Evolutionary conservation across 306 rosid species (phyloP), one percentile per base, ranked within the genome.

Genomic region (Sophora flavescens): DNA sequence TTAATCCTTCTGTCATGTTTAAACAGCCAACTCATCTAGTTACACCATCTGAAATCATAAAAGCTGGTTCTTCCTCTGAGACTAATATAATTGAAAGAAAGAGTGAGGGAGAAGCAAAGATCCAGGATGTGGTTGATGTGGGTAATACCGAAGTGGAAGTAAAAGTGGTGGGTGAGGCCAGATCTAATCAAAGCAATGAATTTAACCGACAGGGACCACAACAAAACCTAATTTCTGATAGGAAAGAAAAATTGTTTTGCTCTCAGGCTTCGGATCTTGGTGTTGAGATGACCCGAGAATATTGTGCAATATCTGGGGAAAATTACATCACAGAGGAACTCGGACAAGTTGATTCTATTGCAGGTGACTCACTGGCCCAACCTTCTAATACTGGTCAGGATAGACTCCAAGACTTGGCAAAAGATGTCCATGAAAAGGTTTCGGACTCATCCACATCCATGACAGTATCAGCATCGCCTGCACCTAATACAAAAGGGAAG

Each of bases 261-360:
- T 93, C 99, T 22, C 99, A 96, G 80, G 96, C 96, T 7, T 93
- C 99, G 11, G 98, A 93, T 91, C 98, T 96, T 80, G 98, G 99
- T 72, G 87, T 91, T 77, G 97, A 89, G 80, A 87, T 96, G 97
- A 93, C 91, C 64, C 90, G 96, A 76, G 96, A 93, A 56, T 88
- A 93, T 78, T 58, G 83, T 84, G 91, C 87, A 8, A 83, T 86
- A 79, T 83, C 97, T 64, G 64, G 89, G 61, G 97, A 89, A 77
- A 79, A 86, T 48, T 88, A 84, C 69, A 51, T 70, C 47, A 30
- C 79, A 0, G 97, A 86, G 74, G 93, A 88, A 76, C 68, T 83
- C 14, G 86, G 78, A 51, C 88, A 84, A 64, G 83, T 67, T 83
- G 91, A 80, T 83, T 74, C 83, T 48, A 64, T 41, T 35, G 68